phyloP scores from a whole-genome alignment of 1,284 basidiomycete species.

The Boletus calvinii region DNA sequence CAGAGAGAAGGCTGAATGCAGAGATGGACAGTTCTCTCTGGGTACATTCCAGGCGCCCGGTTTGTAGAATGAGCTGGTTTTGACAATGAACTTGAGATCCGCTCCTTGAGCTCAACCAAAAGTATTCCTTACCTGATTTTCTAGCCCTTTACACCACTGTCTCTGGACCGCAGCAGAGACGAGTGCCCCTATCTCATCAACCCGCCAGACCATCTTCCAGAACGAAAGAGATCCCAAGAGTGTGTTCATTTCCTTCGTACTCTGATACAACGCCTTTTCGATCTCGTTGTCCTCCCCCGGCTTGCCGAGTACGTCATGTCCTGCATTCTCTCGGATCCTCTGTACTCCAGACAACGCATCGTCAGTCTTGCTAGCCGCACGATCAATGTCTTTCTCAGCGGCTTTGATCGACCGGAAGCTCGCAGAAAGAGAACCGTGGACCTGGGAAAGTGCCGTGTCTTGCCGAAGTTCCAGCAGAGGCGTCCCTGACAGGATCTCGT shows the following conservation, averaged over 20 bases:
- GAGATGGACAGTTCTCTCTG: conserved; percentile 49
- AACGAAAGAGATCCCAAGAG: conserved; percentile 61
- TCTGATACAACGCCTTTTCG: conserved; percentile 46
- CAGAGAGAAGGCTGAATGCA: conserved; percentile 43
- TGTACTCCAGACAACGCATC: conserved; percentile 37
- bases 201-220: conserved; percentile 64
- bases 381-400: conserved; percentile 32
- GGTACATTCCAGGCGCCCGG: conserved; percentile 60
- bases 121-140: conserved; percentile 52
- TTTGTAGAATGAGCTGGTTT: conserved; percentile 64
- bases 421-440: conserved; percentile 37
- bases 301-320: conserved; percentile 39
- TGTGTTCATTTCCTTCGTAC: conserved; percentile 48
- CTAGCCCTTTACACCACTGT: conserved; percentile 65
- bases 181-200: conserved; percentile 70
- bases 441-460: conserved; percentile 35
- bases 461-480: conserved; percentile 24
- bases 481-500: conserved; percentile 21
- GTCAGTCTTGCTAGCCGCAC: conserved; percentile 28
- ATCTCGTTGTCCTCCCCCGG: conserved; percentile 42
- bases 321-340: conserved; percentile 33
- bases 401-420: conserved; percentile 32
- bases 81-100: conserved; percentile 1
- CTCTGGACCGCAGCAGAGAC: conserved; percentile 52
- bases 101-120: neutral